A percentile compares a stretch with the other conserved stretches of the same genome.
Evolutionary conservation across 2,329 filamentous ascomycete genomes (phyloP).

Genomic region (Fusarium mangiferae): DNA sequence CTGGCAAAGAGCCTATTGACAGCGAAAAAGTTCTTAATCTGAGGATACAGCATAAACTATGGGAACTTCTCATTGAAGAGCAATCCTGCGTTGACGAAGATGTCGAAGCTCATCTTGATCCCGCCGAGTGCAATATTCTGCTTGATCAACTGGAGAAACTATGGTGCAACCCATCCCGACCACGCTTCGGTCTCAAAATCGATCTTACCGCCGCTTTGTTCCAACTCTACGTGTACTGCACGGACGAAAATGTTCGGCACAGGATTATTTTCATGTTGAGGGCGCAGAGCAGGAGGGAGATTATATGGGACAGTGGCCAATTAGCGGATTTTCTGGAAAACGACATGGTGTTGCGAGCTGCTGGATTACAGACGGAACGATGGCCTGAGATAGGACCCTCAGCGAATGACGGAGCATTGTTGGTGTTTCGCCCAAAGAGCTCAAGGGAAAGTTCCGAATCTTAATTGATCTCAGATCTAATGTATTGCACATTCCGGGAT

Average conservation of each 20-base stretch:
- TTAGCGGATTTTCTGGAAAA: conserved; percentile 7
- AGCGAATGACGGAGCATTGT: neutral
- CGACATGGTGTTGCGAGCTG: neutral
- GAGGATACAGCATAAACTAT: conserved; percentile 5
- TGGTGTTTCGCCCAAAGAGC: neutral
- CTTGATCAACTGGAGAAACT: neutral
- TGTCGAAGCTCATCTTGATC: neutral
- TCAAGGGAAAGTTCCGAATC: neutral
- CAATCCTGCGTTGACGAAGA: neutral
- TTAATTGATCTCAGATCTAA: neutral
- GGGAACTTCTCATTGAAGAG: neutral
- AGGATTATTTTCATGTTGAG: neutral
- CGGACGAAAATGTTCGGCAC: neutral
- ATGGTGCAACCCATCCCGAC: neutral
- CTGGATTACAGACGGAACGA: neutral
- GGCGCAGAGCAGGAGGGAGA: neutral
- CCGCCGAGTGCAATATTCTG: neutral
- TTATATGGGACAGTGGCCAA: neutral
- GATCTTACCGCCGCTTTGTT: conserved; percentile 1
- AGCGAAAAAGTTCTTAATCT: neutral
- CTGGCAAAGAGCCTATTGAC: neutral
- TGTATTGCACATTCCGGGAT: neutral
- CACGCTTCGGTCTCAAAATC: conserved; percentile 6
- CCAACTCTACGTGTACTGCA: conserved; percentile 10
- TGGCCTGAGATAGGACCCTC: conserved; percentile 19